Percentiles rank a stretch among this genome's conserved stretches.
Conservation (phyloP, 805 yeast species). For the Kluyveromyces lactis region DNA sequence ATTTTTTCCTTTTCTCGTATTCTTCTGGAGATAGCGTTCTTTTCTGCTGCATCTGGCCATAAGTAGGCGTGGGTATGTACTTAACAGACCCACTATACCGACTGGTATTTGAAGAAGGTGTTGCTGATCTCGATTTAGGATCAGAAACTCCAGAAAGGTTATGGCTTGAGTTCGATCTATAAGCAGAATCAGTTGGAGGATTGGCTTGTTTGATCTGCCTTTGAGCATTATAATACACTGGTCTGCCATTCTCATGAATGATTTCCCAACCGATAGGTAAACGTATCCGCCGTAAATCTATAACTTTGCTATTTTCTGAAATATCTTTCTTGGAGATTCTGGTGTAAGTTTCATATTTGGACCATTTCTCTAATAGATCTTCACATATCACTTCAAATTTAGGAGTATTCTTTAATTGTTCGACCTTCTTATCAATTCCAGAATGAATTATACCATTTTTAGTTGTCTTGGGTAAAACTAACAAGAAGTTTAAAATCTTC, state of each 20-base stretch:
- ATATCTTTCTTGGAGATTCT: constrained; percentile 60
- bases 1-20: constrained; percentile 25
- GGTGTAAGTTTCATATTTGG: constrained; percentile 67
- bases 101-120: constrained; percentile 3
- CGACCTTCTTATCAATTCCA: constrained; percentile 58
- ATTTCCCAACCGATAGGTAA: constrained; percentile 30
- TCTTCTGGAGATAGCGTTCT: constrained; percentile 21
- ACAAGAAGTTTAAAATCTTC: constrained; percentile 49
- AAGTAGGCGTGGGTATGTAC: not conserved
- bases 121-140: constrained; percentile 4
- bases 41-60: constrained; percentile 6
- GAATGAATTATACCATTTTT: constrained; percentile 70
- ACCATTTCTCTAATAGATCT: constrained; percentile 58
- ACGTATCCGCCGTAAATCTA: constrained; percentile 25
- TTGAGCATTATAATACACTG: constrained; percentile 27
- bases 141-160: not conserved
- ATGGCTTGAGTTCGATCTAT: not conserved
- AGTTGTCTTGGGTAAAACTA: constrained; percentile 62
- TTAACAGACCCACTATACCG: constrained; percentile 3
- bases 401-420: constrained; percentile 30
- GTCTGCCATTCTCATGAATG: constrained; percentile 28
- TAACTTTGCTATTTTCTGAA: constrained; percentile 18
- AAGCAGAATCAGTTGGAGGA: constrained; percentile 22
- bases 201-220: constrained; percentile 21
- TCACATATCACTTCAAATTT: constrained; percentile 23